phyloP scores from a whole-genome alignment of 495 filamentous ascomycete species.

The Hypoxylon rickii region DNA sequence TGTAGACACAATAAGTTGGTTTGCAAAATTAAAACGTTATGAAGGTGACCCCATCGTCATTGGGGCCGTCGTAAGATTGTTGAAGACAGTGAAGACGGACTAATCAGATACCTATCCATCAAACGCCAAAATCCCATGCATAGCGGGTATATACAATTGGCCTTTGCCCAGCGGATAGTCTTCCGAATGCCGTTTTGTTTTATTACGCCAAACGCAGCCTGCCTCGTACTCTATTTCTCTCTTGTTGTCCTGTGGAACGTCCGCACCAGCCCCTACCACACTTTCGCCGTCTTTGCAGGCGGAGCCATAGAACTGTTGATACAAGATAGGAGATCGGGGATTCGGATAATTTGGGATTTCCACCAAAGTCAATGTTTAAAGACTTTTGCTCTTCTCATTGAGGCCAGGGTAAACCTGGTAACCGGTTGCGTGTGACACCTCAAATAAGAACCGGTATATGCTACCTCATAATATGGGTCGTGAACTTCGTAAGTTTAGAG shows the following conservation, averaged over 20 bases:
- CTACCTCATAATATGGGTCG: constrained; percentile 19
- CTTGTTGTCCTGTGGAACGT: constrained; percentile 5
- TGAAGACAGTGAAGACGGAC: constrained; percentile 7
- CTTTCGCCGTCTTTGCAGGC: constrained; percentile 11
- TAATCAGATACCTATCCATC: constrained; percentile 20
- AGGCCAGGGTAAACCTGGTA: constrained; percentile 2
- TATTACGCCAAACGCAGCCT: constrained; percentile 17
- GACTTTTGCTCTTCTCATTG: neutral
- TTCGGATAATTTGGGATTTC: neutral
- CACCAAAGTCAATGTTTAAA: neutral
- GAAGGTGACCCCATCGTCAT: constrained; percentile 6
- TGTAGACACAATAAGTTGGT: too few species aligned
- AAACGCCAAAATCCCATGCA: constrained; percentile 30
- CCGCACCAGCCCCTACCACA: constrained; percentile 17
- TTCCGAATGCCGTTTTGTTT: constrained; percentile 14
- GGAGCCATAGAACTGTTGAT: constrained; percentile 14
- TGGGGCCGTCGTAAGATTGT: neutral
- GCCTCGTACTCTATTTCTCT: constrained; percentile 17
- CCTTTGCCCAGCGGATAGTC: neutral
- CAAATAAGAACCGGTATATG: constrained; percentile 1
- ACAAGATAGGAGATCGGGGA: constrained; percentile 10
- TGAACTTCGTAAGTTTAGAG: constrained; percentile 25
- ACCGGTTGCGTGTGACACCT: neutral
- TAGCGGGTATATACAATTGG: constrained; percentile 31
- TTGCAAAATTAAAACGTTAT: too few species aligned